These are phyloP conservation scores for Seminavis robusta DNA, from an alignment of 108 stramenopile genomes.

Conservation along the genomic window DNA sequence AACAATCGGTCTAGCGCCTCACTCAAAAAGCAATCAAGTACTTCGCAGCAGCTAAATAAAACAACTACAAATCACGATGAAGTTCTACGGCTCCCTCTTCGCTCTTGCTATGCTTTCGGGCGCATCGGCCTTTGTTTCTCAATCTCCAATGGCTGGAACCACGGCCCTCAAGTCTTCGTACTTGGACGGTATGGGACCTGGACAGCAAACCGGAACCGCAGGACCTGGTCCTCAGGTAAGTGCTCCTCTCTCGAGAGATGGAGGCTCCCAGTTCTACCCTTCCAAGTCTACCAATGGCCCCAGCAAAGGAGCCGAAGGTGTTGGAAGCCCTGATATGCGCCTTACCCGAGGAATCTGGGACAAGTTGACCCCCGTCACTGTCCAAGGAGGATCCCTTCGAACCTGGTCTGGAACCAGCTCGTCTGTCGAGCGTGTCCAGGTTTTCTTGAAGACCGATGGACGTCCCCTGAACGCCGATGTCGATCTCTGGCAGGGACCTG, in stretches of 20 bases:
- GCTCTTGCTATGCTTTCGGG: neutral
- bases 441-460: constrained; percentile 74
- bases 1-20: too few species aligned
- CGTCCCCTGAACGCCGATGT: constrained; percentile 79
- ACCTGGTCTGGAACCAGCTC: constrained; percentile 71
- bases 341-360: constrained; percentile 37
- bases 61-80: too few species aligned
- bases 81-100: neutral
- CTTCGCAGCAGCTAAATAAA: too few species aligned
- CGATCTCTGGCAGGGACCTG: constrained; percentile 78
- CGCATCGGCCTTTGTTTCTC: neutral
- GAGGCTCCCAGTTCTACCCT: neutral
- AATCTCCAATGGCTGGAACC: neutral
- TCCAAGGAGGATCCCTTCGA: constrained; percentile 76
- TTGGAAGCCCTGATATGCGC: neutral
- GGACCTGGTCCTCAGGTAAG: too few species aligned
- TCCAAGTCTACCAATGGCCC: neutral
- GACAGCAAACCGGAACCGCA: too few species aligned
- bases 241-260: too few species aligned
- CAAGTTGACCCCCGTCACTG: constrained; percentile 41
- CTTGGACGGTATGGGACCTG: neutral
- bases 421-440: constrained; percentile 55
- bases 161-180: neutral
- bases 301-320: neutral
- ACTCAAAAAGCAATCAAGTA: too few species aligned